Evolutionary conservation across 345 rosid species (phyloP).

Genomic region (Clausena lansium): DNA sequence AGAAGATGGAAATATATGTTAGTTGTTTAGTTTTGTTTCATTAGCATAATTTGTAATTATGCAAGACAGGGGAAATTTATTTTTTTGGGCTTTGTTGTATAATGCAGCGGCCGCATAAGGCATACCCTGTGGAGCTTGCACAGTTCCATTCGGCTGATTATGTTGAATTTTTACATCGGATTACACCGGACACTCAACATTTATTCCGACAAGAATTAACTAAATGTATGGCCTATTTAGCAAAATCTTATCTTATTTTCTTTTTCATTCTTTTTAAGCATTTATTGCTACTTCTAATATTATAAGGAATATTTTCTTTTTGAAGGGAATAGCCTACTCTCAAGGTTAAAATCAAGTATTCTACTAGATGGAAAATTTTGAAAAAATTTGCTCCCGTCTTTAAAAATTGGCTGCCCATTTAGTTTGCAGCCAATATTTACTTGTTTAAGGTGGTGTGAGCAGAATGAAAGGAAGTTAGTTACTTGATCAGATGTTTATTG

Average conservation of each 20-base stretch:
- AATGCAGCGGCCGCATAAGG: constrained; percentile 96
- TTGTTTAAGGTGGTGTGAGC: background rate
- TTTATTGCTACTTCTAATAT: background rate
- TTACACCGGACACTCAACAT: constrained; percentile 68
- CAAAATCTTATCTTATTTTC: background rate
- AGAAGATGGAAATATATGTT: constrained; percentile 93
- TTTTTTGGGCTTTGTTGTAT: constrained; percentile 11
- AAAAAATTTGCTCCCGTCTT: background rate
- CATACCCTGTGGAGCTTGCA: constrained; percentile 93
- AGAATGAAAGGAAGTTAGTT: background rate
- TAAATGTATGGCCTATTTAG: constrained; percentile 46
- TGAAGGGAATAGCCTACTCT: background rate
- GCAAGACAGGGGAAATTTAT: background rate
- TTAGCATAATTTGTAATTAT: background rate
- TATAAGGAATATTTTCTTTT: background rate
- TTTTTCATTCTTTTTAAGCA: background rate
- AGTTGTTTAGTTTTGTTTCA: constrained; percentile 23
- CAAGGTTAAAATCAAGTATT: background rate
- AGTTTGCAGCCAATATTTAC: background rate
- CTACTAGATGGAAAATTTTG: no score
- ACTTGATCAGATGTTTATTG: background rate
- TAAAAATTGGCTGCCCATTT: background rate
- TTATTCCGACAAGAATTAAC: constrained; percentile 58
- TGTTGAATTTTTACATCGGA: constrained; percentile 87
- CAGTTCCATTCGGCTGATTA: constrained; percentile 95